Evolutionary conservation across 2,329 filamentous ascomycete species (phyloP).

Genomic region (Aspergillus sp.): DNA sequence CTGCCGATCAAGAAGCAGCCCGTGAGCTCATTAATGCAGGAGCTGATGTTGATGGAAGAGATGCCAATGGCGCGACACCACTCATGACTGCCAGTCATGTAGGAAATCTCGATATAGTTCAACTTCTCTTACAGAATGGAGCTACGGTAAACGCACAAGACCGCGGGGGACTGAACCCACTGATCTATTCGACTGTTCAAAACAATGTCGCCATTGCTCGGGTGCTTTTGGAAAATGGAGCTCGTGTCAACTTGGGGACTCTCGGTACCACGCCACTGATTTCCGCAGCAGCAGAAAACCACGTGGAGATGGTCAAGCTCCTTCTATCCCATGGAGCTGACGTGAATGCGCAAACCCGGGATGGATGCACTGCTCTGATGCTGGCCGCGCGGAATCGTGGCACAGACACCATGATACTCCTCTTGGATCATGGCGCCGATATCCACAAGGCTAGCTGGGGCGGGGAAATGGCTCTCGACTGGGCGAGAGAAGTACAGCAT

Average conservation of each 20-base stretch:
- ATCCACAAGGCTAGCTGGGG: not conserved
- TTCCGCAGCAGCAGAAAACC: not conserved
- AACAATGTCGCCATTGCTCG: conserved; percentile 4
- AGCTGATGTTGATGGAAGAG: conserved; percentile 1
- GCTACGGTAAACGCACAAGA: too few relatives aligned
- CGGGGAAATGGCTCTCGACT: conserved; percentile 5
- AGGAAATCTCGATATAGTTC: too few relatives aligned
- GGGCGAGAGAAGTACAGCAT: conserved; percentile 1
- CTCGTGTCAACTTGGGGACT: conserved; percentile 4
- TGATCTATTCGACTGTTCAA: too few relatives aligned
- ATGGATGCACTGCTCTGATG: conserved; percentile 1
- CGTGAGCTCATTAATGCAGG: too few relatives aligned
- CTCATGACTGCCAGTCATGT: too few relatives aligned
- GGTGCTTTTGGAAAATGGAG: conserved; percentile 13
- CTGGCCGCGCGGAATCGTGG: not conserved
- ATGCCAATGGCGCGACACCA: conserved; percentile 10
- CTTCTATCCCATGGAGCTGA: conserved; percentile 15
- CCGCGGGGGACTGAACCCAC: too few relatives aligned
- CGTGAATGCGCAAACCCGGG: conserved; percentile 9
- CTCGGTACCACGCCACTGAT: conserved; percentile 3
- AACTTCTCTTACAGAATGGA: too few relatives aligned
- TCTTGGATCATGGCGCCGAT: conserved; percentile 4
- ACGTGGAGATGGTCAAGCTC: conserved; percentile 8
- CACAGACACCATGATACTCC: not conserved
- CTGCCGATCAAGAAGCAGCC: too few relatives aligned